phyloP scores from a whole-genome alignment of 768 basidiomycete genomes.

The Leccinum subgranulosum region DNA sequence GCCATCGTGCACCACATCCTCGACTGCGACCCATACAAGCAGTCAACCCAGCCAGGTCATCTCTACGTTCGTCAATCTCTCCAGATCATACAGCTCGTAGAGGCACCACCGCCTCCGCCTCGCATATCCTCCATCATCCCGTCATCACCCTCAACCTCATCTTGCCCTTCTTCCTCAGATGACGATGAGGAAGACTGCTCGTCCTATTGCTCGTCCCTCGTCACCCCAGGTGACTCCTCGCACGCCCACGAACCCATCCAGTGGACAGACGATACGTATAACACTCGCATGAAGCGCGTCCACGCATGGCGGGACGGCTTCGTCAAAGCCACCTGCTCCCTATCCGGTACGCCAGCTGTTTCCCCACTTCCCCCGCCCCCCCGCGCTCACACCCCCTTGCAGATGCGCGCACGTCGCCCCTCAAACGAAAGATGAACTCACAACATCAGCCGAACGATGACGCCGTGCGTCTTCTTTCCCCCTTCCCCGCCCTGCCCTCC shows the following conservation, averaged over 20 bases:
- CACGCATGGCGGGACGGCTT: conserved; percentile 67
- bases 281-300: conserved; percentile 60
- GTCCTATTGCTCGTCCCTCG: conserved; percentile 72
- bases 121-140: conserved; percentile 33
- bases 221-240: conserved; percentile 38
- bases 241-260: conserved; percentile 21
- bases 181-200: conserved; percentile 45
- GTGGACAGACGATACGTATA: conserved; percentile 49
- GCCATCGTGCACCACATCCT: conserved; percentile 20
- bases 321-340: conserved; percentile 40
- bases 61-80: conserved; percentile 47
- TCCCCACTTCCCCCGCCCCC: background rate
- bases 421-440: conserved; percentile 44
- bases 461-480: conserved; percentile 29
- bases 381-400: background rate
- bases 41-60: conserved; percentile 32
- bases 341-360: conserved; percentile 37
- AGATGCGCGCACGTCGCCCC: conserved; percentile 30
- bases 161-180: conserved; percentile 27
- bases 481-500: conserved; percentile 6
- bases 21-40: conserved; percentile 34
- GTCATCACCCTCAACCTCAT: conserved; percentile 35
- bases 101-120: conserved; percentile 52
- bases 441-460: conserved; percentile 40
- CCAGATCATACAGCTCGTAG: conserved; percentile 74